A percentile compares a stretch with the other conserved stretches of the same genome.
phyloP scores from a whole-genome alignment of 352 stramenopile species.

The Globisporangium paroecandrum region DNA sequence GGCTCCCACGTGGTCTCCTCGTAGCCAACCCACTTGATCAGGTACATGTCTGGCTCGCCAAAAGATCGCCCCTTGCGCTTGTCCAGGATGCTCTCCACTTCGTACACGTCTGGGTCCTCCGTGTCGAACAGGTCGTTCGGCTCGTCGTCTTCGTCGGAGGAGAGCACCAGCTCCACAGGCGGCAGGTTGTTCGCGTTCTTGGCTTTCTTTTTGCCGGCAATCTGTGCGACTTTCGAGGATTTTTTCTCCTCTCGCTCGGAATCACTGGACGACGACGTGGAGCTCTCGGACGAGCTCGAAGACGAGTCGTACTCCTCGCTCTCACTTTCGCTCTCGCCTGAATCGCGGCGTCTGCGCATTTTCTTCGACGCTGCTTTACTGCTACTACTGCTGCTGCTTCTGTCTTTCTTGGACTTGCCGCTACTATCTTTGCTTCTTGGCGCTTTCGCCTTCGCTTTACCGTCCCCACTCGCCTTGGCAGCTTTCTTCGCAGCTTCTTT shows the following conservation, averaged over 20 bases:
- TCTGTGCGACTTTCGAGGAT: constrained; percentile 11
- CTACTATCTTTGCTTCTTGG: constrained; percentile 10
- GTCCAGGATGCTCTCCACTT: constrained; percentile 69
- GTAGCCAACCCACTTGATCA: constrained; percentile 84
- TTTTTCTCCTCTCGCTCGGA: constrained; percentile 31
- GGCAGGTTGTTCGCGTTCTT: constrained; percentile 49
- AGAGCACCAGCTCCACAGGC: constrained; percentile 55
- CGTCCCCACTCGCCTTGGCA: constrained; percentile 3
- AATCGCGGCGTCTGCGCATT: constrained; percentile 16
- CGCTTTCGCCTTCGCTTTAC: constrained; percentile 19
- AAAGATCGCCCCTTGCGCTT: constrained; percentile 46
- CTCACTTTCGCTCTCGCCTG: constrained; percentile 17
- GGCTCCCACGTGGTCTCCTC: constrained; percentile 78
- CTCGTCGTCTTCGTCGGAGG: constrained; percentile 71
- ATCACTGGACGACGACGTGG: constrained; percentile 21
- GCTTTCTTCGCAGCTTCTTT: constrained; percentile 10
- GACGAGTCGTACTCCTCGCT: constrained; percentile 40
- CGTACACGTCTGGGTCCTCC: constrained; percentile 78
- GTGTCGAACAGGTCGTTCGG: constrained; percentile 74
- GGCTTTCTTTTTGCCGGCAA: constrained; percentile 26
- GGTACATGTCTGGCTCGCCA: constrained; percentile 62
- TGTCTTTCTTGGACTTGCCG: constrained; percentile 10
- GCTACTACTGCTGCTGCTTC: constrained; percentile 11
- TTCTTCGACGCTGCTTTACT: constrained; percentile 7
- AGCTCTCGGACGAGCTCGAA: constrained; percentile 15